Evolutionary conservation across 2,329 filamentous ascomycete genomes (phyloP), one percentile per base, ranked within the genome.

Genomic region (Byssochlamys sp.): DNA sequence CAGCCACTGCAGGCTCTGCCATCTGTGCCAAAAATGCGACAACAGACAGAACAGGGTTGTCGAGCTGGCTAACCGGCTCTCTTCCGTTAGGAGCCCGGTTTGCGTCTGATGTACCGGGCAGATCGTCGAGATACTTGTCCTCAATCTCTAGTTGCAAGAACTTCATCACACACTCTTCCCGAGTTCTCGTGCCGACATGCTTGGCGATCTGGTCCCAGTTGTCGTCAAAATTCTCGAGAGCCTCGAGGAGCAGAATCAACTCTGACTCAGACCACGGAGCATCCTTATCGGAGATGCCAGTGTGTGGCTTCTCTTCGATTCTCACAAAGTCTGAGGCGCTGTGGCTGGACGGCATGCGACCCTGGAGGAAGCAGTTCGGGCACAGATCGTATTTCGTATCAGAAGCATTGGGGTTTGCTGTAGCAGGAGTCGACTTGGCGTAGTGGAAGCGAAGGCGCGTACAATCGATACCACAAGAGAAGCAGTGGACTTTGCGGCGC

Each of bases 131-230:
- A 69, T 96, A 99, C 72, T 95, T 95, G 77, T 96, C 92, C 72
- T 97, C 94, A 61, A 99, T 99, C 65, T 96, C 92, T 35, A 99
- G 80, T 69, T 96, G 91, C 62, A 99, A 75, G 78, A 99, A 99
- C 71, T 96, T 94, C 66, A 97, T 81, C 14, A 97, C 92, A 71
- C 94, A 99, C 76, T 99, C 92, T 73, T 99, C 95, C 55, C 90
- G 83, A 1, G 91, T 96, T 59, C 92, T 86, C 2, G 90, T 95
- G 53, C 89, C 89, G 50, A 99, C 94, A 68, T 96, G 89, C 61
- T 92, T 90, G 1, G 95, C 87, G 63, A 99, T 91, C 66, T 90
- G 85, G 58, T 89, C 87, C 94, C 94, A 99, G 74, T 97, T 90
- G 60, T 97, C 92, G 63, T 97, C 92, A 66, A 92, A 96, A 65